These are phyloP conservation scores for Graphilbum fragrans DNA, from an alignment of 2,329 filamentous ascomycete genomes.

Conservation along the genomic window DNA sequence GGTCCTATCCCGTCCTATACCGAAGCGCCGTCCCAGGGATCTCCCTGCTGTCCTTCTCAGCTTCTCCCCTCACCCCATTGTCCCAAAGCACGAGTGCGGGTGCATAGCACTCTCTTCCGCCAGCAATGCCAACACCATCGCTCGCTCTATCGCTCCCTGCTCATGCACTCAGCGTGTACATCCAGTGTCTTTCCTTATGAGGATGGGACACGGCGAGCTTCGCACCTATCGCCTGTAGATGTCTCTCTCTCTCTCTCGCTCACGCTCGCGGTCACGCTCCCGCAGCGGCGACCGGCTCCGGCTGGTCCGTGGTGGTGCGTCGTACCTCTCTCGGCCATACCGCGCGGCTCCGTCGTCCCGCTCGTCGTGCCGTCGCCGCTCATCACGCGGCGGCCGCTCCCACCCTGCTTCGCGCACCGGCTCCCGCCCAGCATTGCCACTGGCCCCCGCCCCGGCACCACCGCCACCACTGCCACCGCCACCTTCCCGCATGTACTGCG, in stretches of 20 bases:
- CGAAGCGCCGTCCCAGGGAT: too few relatives aligned
- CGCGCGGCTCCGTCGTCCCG: slow-evolving; percentile 23
- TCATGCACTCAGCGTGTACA: too few relatives aligned
- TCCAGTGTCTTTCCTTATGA: too few relatives aligned
- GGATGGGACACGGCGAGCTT: too few relatives aligned
- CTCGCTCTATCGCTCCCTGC: too few relatives aligned
- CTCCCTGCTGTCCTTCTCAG: too few relatives aligned
- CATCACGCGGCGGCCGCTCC: slow-evolving; percentile 20
- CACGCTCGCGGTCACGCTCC: slow-evolving; percentile 2
- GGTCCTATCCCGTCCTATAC: too few relatives aligned
- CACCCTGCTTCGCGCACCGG: slow-evolving; percentile 1
- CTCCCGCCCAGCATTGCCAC: background rate
- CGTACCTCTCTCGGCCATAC: slow-evolving; percentile 14
- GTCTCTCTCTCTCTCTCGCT: slow-evolving; percentile 1
- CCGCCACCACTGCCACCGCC: background rate
- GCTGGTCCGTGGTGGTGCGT: slow-evolving; percentile 27
- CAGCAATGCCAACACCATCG: too few relatives aligned
- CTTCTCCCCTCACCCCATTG: too few relatives aligned
- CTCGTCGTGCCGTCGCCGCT: slow-evolving; percentile 25
- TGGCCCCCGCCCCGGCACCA: background rate
- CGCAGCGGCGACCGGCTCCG: slow-evolving; percentile 30
- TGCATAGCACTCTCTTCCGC: too few relatives aligned
- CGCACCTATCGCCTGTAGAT: slow-evolving; percentile 1
- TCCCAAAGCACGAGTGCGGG: too few relatives aligned
- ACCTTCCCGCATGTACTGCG: slow-evolving; percentile 27